Evolutionary conservation across 305 asterid species (phyloP).

Genomic region (Fraxinus sp.): DNA sequence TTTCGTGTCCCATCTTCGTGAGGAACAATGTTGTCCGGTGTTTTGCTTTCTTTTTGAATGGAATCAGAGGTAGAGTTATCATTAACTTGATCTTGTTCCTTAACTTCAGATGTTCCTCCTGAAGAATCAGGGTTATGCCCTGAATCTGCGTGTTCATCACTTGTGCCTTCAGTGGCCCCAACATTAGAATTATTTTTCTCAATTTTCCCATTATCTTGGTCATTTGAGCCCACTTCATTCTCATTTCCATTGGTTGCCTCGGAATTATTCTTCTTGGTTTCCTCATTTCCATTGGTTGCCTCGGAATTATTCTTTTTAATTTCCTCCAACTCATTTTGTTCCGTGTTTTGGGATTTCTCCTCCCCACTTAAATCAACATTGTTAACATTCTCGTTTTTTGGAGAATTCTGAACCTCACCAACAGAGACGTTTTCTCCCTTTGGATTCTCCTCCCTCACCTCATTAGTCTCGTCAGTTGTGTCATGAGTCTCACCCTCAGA

Average conservation of each 20-base stretch:
- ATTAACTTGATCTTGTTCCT: conserved; percentile 16
- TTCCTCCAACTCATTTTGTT: conserved; percentile 27
- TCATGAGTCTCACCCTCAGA: conserved; percentile 31
- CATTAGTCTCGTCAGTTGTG: conserved; percentile 30
- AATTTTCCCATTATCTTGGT: conserved; percentile 22
- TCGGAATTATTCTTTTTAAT: neutral
- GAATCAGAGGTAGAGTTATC: conserved; percentile 27
- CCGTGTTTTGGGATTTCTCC: conserved; percentile 28
- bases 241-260: too few relatives aligned
- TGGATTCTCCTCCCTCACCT: conserved; percentile 25
- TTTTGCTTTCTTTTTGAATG: conserved; percentile 28
- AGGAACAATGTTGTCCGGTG: conserved; percentile 9
- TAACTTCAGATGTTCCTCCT: conserved; percentile 25
- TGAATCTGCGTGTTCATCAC: conserved; percentile 4
- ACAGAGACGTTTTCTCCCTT: conserved; percentile 24
- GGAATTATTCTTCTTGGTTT: too few relatives aligned
- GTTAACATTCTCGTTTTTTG: conserved; percentile 32
- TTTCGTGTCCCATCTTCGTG: conserved; percentile 21
- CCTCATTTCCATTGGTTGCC: too few relatives aligned
- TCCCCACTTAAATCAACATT: conserved; percentile 23
- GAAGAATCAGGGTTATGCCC: conserved; percentile 30
- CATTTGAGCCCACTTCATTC: conserved; percentile 14
- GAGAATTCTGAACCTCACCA: conserved; percentile 28
- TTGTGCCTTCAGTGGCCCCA: conserved; percentile 18
- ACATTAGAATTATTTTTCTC: conserved; percentile 24